A percentile compares a stretch with the other conserved stretches of the same genome.
Evolutionary conservation across 306 rosid species (phyloP).

Genomic region (Quercus glauca): DNA sequence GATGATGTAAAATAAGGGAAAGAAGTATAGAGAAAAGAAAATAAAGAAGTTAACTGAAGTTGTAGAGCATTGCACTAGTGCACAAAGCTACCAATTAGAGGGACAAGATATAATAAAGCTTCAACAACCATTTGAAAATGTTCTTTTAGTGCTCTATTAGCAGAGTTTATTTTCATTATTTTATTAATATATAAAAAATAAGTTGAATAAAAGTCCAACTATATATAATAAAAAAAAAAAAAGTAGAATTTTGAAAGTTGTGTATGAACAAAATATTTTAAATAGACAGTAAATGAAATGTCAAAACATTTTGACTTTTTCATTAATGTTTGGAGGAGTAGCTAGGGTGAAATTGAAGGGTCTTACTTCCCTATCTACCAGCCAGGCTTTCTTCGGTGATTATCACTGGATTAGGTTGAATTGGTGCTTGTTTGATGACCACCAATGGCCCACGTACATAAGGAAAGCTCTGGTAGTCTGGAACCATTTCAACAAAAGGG

Average conservation of each 20-base stretch:
- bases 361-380: neutral
- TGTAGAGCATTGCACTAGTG: neutral
- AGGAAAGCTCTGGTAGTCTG: neutral
- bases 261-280: too few relatives aligned
- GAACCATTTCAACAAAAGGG: neutral
- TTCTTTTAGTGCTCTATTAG: too few relatives aligned
- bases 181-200: too few relatives aligned
- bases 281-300: too few relatives aligned
- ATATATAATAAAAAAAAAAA: too few relatives aligned
- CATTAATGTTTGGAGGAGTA: too few relatives aligned
- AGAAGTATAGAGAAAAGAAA: neutral
- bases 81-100: neutral
- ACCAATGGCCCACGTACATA: neutral
- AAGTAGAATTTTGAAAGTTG: neutral
- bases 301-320: too few relatives aligned
- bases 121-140: neutral
- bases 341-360: too few relatives aligned
- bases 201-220: too few relatives aligned
- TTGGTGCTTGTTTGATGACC: neutral
- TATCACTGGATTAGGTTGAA: neutral
- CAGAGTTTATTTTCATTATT: too few relatives aligned
- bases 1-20: neutral
- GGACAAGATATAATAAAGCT: neutral
- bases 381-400: neutral
- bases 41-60: neutral